Evolutionary conservation across 208 protist genomes (phyloP).

Genomic region (Crithidia fasciculata): DNA sequence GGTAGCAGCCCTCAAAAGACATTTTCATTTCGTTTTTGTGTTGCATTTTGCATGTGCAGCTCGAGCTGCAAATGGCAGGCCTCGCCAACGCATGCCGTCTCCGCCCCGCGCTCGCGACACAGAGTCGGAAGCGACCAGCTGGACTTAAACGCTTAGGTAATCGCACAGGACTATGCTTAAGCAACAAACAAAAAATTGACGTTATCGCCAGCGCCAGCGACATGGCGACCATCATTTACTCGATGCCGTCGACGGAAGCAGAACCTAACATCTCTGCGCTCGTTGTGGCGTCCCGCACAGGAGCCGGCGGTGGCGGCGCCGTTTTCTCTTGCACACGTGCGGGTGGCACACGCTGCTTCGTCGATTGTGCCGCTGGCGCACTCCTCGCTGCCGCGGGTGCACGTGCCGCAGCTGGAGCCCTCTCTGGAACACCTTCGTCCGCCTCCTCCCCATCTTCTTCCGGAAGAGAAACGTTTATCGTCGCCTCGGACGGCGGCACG

Average conservation of each 20-base stretch:
- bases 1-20: too few species aligned
- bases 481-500: slow-evolving; percentile 28
- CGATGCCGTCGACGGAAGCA: slow-evolving; percentile 69
- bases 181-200: neutral
- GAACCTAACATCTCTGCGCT: slow-evolving; percentile 55
- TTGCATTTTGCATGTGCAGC: too few species aligned
- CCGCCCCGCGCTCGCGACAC: neutral
- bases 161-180: neutral
- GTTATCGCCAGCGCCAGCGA: neutral
- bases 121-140: neutral
- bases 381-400: neutral
- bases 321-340: neutral
- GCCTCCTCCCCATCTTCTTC: slow-evolving; percentile 13
- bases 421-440: neutral
- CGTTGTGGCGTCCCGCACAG: slow-evolving; percentile 27
- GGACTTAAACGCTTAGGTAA: too few species aligned
- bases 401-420: neutral
- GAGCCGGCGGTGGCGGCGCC: neutral
- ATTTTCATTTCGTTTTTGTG: too few species aligned
- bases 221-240: slow-evolving; percentile 32
- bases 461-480: slow-evolving; percentile 26
- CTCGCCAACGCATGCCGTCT: neutral
- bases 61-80: too few species aligned
- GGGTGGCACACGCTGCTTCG: neutral
- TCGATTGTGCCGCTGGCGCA: neutral